Percentiles rank a stretch among this genome's conserved stretches.
Conservation (phyloP, 495 filamentous ascomycete genomes). For the Chaetomium fimeti region DNA sequence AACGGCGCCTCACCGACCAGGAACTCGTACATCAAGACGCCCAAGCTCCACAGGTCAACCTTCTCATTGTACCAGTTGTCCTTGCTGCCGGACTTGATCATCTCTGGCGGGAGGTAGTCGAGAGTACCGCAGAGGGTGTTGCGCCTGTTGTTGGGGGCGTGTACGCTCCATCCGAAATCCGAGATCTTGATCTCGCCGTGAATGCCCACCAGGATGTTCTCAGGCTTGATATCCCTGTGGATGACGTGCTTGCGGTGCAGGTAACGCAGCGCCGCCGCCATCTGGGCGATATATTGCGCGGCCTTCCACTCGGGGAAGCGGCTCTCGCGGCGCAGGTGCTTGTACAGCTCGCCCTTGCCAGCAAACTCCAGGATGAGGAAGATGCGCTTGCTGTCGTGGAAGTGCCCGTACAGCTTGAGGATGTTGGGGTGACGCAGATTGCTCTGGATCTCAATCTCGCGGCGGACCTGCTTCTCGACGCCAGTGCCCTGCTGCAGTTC, state of each 20-base stretch:
- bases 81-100: constrained; percentile 76
- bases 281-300: constrained; percentile 96
- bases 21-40: constrained; percentile 95
- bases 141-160: constrained; percentile 90
- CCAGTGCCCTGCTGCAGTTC: constrained; percentile 82
- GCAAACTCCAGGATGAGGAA: constrained; percentile 97
- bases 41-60: constrained; percentile 93
- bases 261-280: constrained; percentile 89
- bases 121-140: constrained; percentile 97
- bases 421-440: constrained; percentile 97
- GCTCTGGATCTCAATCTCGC: constrained; percentile 97
- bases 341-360: constrained; percentile 93
- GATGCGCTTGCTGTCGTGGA: constrained; percentile 94
- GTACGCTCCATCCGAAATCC: constrained; percentile 98
- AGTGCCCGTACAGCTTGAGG: constrained; percentile 88
- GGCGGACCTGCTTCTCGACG: constrained; percentile 94
- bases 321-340: constrained; percentile 84
- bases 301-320: constrained; percentile 95
- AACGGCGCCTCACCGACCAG: constrained; percentile 94
- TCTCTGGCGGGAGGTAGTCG: constrained; percentile 96
- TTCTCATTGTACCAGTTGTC: constrained; percentile 92
- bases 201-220: constrained; percentile 96
- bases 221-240: constrained; percentile 97
- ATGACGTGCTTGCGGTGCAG: constrained; percentile 98
- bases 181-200: constrained; percentile 98